These are phyloP conservation scores for Pleurotus salmoneostramineus DNA, from an alignment of 768 basidiomycete species.

Conservation along the genomic window DNA sequence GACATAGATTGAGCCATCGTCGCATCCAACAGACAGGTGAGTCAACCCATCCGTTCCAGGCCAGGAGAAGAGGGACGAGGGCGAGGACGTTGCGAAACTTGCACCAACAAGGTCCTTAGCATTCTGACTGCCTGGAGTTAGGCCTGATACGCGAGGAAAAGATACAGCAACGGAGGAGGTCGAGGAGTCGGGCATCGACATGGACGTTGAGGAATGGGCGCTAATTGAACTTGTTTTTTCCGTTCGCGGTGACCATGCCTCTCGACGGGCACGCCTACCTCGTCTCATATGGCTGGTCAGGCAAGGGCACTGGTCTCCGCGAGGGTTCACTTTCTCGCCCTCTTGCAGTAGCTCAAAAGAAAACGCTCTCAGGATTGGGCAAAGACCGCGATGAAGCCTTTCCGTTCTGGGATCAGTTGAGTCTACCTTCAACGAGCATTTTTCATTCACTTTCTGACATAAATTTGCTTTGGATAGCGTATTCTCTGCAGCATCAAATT, in stretches of 20 bases:
- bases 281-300: conserved; percentile 82
- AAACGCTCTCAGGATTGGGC: conserved; percentile 80
- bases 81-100: not conserved
- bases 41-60: not conserved
- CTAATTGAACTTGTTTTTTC: too few species aligned
- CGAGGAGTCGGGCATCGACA: too few species aligned
- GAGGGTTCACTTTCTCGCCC: conserved; percentile 76
- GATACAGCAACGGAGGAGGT: too few species aligned
- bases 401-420: conserved; percentile 98
- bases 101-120: not conserved
- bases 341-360: conserved; percentile 78
- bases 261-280: conserved; percentile 72
- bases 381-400: conserved; percentile 94
- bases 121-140: too few species aligned
- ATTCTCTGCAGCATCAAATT: conserved; percentile 77
- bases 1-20: conserved; percentile 41
- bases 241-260: conserved; percentile 43
- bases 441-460: not conserved
- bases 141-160: too few species aligned
- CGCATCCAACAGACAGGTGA: conserved; percentile 35
- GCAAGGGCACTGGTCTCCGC: conserved; percentile 82
- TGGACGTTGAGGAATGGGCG: too few species aligned
- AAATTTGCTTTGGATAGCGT: conserved; percentile 40
- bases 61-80: conserved; percentile 1
- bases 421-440: not conserved